Base-by-base conservation (phyloP, 2,329 filamentous ascomycete species). In the Calcarisporium arbuscula region DNA sequence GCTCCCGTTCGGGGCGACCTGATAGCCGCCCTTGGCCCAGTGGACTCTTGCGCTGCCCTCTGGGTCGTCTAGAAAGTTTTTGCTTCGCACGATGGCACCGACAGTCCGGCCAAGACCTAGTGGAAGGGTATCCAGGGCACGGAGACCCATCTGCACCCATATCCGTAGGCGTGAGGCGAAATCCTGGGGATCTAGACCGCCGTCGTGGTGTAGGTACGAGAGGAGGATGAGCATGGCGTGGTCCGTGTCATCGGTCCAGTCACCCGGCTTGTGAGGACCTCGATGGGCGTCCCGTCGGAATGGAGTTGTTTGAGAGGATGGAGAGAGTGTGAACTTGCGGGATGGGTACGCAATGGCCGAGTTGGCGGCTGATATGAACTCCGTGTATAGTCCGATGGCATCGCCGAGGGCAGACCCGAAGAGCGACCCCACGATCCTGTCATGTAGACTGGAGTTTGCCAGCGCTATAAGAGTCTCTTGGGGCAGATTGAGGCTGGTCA, bases 241-340 rank as follows among this genome's bases (percentile, higher is more conserved):
- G 41, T 74, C 70, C 0, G 70, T 74, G 47, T 74, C 70, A 39
- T 75, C 70, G 0, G 70, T 75, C 70, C 69, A 74, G 26, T 65
- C 60, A 17, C 62, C 59, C 1, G 55, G 46, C 4, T 50, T 45
- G 22, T 67, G 62, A 19, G 62, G 61, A 33, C 58, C 56, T 31
- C 68, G 57, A 43, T 72, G 68, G 5, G 50, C 44, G 43, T 72
- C 69, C n/a, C 56, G 50, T 14, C 59, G 52, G 40, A 64, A 62
- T 1, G 60, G 57, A 1, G 68, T 71, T 0, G 56, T 54, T 8
- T 52, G 37, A 3, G 57, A 56, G 5, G 33, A 16, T 4, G 58
- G 57, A 3, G 48, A 38, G 2, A 72, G 55, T 4, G 55, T 59
- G 44, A 72, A 72, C 3, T 39, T 51, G 11, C 54, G 43, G 2